These are phyloP conservation scores for Coleophoma cylindrospora DNA, from an alignment of 2,329 filamentous ascomycete species.

Conservation along the genomic window DNA sequence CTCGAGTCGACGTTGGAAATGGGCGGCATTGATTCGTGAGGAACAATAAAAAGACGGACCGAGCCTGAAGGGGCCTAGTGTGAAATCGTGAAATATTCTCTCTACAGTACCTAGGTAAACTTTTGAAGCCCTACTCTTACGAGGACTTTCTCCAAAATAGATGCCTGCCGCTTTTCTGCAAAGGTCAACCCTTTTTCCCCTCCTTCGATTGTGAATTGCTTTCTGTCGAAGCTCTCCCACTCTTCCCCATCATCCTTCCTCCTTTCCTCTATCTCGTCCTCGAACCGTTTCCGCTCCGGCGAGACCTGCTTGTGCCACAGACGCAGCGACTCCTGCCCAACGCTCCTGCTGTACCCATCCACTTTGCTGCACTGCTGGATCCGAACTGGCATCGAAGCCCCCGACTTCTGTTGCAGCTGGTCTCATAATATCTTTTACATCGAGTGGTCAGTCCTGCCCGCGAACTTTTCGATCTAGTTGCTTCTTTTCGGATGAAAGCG, in stretches of 20 bases:
- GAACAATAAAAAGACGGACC: too few relatives aligned
- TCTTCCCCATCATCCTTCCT: constrained; percentile 1
- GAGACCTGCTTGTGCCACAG: constrained; percentile 11
- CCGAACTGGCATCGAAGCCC: constrained; percentile 1
- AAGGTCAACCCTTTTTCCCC: constrained; percentile 1
- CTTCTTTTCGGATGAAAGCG: constrained; percentile 9
- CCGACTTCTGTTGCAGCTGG: not conserved
- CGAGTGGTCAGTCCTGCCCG: not conserved
- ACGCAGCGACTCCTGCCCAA: not conserved
- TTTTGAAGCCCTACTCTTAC: not conserved
- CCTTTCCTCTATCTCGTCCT: constrained; percentile 1
- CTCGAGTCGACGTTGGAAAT: constrained; percentile 2
- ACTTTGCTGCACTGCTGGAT: constrained; percentile 10
- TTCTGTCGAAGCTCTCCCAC: constrained; percentile 3
- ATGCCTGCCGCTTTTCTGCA: not conserved
- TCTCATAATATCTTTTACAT: not conserved
- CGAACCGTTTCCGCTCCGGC: not conserved
- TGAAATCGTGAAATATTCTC: too few relatives aligned
- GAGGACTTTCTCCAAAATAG: not conserved
- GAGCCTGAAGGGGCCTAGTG: too few relatives aligned
- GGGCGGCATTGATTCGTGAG: too few relatives aligned
- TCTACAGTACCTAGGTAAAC: too few relatives aligned
- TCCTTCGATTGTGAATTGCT: constrained; percentile 2
- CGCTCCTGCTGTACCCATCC: constrained; percentile 10
- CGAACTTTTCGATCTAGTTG: not conserved